phyloP scores from a whole-genome alignment of 306 rosid species.

The Purshia tridentata region DNA sequence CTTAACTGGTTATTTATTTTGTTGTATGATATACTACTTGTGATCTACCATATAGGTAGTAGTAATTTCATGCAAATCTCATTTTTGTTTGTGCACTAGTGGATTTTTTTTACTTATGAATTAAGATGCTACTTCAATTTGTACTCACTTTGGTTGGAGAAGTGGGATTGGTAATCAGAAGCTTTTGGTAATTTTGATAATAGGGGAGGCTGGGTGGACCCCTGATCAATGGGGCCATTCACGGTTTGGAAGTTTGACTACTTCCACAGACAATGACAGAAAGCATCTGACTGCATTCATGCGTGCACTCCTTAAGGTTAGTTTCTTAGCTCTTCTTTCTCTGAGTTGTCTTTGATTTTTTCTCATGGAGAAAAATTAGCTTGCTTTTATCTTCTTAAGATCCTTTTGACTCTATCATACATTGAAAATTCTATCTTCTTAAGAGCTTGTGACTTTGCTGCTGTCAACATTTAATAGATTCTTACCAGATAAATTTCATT shows the following conservation, averaged over 20 bases:
- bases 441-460: background rate
- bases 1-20: slow-evolving; percentile 11
- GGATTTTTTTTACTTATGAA: background rate
- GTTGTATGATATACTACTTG: background rate
- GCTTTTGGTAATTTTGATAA: slow-evolving; percentile 37
- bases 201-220: slow-evolving; percentile 97
- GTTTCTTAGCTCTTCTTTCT: slow-evolving; percentile 18
- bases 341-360: slow-evolving; percentile 9
- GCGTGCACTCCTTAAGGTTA: slow-evolving; percentile 85
- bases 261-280: slow-evolving; percentile 55
- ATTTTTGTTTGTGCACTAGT: background rate
- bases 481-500: slow-evolving; percentile 17
- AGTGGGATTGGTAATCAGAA: slow-evolving; percentile 23
- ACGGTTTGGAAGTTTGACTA: slow-evolving; percentile 53
- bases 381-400: background rate
- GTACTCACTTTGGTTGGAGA: slow-evolving; percentile 11
- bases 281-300: slow-evolving; percentile 71
- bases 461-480: background rate
- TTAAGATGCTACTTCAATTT: slow-evolving; percentile 12
- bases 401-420: background rate
- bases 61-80: background rate
- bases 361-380: background rate
- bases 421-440: background rate
- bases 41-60: background rate
- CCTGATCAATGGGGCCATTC: slow-evolving; percentile 95